These are phyloP conservation scores for Conticribra weissflogii DNA, from an alignment of 108 stramenopile species.

Conservation along the genomic window DNA sequence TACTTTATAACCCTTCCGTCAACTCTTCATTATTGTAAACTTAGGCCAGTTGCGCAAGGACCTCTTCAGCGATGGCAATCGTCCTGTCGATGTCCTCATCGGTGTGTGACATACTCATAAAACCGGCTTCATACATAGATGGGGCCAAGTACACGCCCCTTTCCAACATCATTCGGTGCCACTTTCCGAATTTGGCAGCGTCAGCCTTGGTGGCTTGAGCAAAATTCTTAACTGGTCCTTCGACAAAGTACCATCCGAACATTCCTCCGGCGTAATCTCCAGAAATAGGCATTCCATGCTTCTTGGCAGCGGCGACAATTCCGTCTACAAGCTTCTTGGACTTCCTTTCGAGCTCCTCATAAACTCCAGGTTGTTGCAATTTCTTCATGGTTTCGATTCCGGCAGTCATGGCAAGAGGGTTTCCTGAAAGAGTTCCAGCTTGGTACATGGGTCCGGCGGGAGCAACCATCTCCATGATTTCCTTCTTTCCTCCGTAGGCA, in stretches of 20 bases:
- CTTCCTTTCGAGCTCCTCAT: constrained; percentile 94
- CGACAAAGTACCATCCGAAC: constrained; percentile 98
- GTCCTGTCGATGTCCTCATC: constrained; percentile 97
- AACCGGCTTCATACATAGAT: constrained; percentile 97
- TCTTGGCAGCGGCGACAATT: constrained; percentile 81
- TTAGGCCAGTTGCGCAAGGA: constrained; percentile 87
- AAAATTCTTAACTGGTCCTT: constrained; percentile 96
- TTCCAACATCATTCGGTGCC: constrained; percentile 98
- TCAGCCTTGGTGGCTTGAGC: constrained; percentile 91
- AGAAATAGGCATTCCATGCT: constrained; percentile 89
- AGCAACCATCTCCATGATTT: constrained; percentile 97
- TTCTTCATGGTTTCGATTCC: constrained; percentile 98
- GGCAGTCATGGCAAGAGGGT: constrained; percentile 98
- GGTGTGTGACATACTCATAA: constrained; percentile 97
- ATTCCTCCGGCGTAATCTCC: constrained; percentile 95
- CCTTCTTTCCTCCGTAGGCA: constrained; percentile 96
- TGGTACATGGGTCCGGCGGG: constrained; percentile 99
- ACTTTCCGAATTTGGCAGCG: constrained; percentile 93
- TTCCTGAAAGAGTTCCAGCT: constrained; percentile 96
- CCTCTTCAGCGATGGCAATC: constrained; percentile 96
- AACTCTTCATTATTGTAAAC: not conserved
- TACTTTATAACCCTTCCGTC: too few relatives aligned
- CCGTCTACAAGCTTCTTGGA: constrained; percentile 91
- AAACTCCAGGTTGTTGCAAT: constrained; percentile 75
- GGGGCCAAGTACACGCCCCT: constrained; percentile 97